phyloP scores from a whole-genome alignment of 345 rosid species.

The Salix udensis region DNA sequence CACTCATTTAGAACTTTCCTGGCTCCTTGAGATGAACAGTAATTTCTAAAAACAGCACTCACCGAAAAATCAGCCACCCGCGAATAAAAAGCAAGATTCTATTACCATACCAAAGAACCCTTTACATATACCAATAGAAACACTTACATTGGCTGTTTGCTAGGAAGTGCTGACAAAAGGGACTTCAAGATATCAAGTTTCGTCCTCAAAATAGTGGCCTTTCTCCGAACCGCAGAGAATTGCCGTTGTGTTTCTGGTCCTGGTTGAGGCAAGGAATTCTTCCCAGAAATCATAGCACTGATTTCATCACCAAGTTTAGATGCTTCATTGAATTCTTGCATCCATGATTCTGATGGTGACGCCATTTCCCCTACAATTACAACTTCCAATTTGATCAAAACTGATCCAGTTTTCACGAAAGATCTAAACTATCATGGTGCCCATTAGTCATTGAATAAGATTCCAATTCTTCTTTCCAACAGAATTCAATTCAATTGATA shows the following conservation, averaged over 20 bases:
- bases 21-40: background rate
- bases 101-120: background rate
- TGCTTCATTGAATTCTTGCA: constrained; percentile 81
- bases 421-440: background rate
- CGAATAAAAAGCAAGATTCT: background rate
- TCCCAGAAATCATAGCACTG: constrained; percentile 73
- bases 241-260: constrained; percentile 91
- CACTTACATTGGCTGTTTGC: constrained; percentile 63
- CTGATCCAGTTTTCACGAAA: background rate
- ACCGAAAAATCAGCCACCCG: background rate
- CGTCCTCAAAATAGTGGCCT: constrained; percentile 83
- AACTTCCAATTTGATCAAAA: background rate
- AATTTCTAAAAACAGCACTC: background rate
- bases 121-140: background rate
- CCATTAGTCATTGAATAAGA: background rate
- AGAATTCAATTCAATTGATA: background rate
- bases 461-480: background rate
- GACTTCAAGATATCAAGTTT: constrained; percentile 75
- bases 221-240: constrained; percentile 77
- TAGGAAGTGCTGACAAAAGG: constrained; percentile 60
- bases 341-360: constrained; percentile 73
- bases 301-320: constrained; percentile 71
- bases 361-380: constrained; percentile 43
- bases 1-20: background rate
- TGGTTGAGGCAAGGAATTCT: constrained; percentile 44